A percentile compares a stretch with the other conserved stretches of the same genome.
phyloP scores from a whole-genome alignment of 768 basidiomycete genomes.

The Kondoa malvinella region DNA sequence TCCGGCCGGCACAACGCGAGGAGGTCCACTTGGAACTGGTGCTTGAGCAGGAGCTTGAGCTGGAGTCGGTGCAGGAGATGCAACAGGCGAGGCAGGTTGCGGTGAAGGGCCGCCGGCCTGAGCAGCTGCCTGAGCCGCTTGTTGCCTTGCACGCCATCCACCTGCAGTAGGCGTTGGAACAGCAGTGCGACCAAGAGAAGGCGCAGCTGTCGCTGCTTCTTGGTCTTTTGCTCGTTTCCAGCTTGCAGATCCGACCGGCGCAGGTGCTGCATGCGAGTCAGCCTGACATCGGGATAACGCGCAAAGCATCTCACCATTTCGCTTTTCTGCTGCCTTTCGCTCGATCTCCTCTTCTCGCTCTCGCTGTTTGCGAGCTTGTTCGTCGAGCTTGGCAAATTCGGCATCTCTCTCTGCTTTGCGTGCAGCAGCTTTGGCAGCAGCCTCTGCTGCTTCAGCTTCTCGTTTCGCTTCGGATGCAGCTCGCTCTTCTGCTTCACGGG shows the following conservation, averaged over 20 bases:
- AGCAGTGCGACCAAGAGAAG: neutral
- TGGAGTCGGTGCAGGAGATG: neutral
- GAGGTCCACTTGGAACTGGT: neutral
- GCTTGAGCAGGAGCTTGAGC: neutral
- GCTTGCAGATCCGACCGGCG: neutral
- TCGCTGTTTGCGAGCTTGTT: slow-evolving; percentile 29
- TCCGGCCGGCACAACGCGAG: neutral
- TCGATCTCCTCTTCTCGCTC: slow-evolving; percentile 34
- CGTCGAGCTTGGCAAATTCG: slow-evolving; percentile 35
- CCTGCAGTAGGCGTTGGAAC: neutral
- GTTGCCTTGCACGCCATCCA: neutral
- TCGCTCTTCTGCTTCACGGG: slow-evolving; percentile 41
- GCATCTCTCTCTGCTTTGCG: slow-evolving; percentile 40
- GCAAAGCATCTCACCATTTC: slow-evolving; percentile 2
- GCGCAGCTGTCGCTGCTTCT: neutral
- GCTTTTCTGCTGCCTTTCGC: slow-evolving; percentile 16
- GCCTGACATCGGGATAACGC: neutral
- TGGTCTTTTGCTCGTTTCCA: neutral
- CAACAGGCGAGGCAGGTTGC: neutral
- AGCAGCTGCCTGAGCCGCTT: neutral
- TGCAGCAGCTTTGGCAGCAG: slow-evolving; percentile 43
- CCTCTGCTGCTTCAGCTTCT: slow-evolving; percentile 29
- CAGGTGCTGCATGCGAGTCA: neutral
- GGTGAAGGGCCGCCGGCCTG: too few species aligned
- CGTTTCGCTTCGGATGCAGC: slow-evolving; percentile 26